Evolutionary conservation across 78 protist species (phyloP).

Genomic region (Bigelowiella natans): DNA sequence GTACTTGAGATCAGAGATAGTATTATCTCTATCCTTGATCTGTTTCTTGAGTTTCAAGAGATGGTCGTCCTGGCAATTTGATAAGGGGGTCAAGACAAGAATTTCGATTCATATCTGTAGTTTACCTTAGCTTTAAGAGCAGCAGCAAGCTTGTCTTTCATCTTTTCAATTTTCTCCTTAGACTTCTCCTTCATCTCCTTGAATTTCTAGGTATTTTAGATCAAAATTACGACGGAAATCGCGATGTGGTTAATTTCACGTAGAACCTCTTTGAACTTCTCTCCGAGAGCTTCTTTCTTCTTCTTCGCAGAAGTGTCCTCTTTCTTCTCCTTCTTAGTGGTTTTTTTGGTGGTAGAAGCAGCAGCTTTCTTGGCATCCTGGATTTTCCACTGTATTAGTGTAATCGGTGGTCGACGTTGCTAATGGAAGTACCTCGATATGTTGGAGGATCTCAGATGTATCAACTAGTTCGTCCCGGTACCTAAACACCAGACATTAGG

Average conservation of each 20-base stretch:
- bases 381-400: background rate
- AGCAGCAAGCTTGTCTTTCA: background rate
- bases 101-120: background rate
- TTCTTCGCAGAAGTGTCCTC: background rate
- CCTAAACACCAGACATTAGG: background rate
- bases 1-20: background rate
- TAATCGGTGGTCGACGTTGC: background rate
- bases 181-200: background rate
- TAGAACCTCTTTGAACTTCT: background rate
- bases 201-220: background rate
- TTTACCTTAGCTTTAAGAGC: background rate
- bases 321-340: background rate
- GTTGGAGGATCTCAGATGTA: background rate
- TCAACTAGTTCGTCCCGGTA: background rate
- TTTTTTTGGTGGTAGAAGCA: too few relatives aligned
- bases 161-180: background rate
- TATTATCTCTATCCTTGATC: background rate
- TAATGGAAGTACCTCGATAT: background rate
- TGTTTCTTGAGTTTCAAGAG: background rate
- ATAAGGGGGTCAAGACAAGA: background rate
- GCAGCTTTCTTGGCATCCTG: background rate
- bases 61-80: background rate
- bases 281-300: background rate
- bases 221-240: background rate
- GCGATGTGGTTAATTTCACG: background rate